A percentile compares a stretch with the other conserved stretches of the same genome.
These are phyloP conservation scores for Ogataea nonfermentans DNA, from an alignment of 805 yeast species.

Conservation along the genomic window DNA sequence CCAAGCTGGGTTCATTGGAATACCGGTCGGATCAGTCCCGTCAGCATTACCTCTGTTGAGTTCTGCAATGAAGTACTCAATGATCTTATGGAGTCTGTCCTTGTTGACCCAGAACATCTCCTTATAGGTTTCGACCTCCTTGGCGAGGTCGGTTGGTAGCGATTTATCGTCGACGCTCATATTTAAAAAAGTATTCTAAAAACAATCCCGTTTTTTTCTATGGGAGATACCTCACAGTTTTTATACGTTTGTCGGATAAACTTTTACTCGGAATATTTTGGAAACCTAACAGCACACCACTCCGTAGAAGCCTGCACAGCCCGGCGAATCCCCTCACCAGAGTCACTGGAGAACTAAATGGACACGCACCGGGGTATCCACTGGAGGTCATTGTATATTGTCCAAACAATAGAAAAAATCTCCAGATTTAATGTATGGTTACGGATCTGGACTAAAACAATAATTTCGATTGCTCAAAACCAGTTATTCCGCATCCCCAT, in stretches of 20 bases:
- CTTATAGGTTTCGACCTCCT: slow-evolving; percentile 36
- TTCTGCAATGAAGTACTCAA: slow-evolving; percentile 50
- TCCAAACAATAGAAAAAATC: slow-evolving; percentile 7
- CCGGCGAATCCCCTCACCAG: too few species aligned
- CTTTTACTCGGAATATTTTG: not conserved
- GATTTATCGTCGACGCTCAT: slow-evolving; percentile 9
- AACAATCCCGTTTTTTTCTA: not conserved
- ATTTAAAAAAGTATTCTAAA: not conserved
- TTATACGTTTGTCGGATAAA: slow-evolving; percentile 1
- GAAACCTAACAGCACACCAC: slow-evolving; percentile 7
- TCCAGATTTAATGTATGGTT: slow-evolving; percentile 1
- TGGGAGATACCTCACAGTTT: not conserved
- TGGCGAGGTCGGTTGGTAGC: slow-evolving; percentile 30
- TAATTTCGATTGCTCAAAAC: not conserved
- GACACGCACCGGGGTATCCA: slow-evolving; percentile 5
- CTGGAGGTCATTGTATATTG: slow-evolving; percentile 2
- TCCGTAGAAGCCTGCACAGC: not conserved
- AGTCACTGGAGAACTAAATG: too few species aligned
- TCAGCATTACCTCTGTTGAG: slow-evolving; percentile 53
- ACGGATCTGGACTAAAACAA: not conserved
- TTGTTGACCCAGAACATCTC: slow-evolving; percentile 42
- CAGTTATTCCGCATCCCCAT: slow-evolving; percentile 6
- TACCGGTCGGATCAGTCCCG: slow-evolving; percentile 44
- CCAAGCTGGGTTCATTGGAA: slow-evolving; percentile 63
- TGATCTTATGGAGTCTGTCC: slow-evolving; percentile 42